These are phyloP conservation scores for Septoria petroselini DNA, from an alignment of 2,329 filamentous ascomycete species.

Conservation along the genomic window DNA sequence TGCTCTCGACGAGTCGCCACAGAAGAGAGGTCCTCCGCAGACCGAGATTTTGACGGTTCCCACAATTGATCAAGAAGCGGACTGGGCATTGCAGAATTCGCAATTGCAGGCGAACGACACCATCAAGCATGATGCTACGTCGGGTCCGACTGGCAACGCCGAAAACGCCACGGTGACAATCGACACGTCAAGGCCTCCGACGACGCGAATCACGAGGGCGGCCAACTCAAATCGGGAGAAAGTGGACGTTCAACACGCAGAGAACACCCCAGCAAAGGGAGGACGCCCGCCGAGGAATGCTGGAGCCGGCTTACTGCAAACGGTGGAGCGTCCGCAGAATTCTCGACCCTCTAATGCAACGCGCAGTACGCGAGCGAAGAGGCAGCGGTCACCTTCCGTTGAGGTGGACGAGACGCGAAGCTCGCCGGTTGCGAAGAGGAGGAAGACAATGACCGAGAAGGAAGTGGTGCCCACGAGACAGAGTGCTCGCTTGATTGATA, in stretches of 20 bases:
- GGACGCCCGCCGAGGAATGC: too few relatives aligned
- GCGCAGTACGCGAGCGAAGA: background rate
- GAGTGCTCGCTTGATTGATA: conserved; percentile 8
- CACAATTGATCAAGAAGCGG: background rate
- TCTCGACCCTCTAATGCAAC: background rate
- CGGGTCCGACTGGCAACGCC: too few relatives aligned
- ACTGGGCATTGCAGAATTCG: conserved; percentile 7
- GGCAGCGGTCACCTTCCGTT: background rate
- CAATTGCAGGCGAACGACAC: background rate
- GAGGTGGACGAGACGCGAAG: background rate
- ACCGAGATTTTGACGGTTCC: background rate
- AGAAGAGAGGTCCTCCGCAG: background rate
- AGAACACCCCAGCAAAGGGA: too few relatives aligned
- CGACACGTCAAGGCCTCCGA: background rate
- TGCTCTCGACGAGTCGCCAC: conserved; percentile 2
- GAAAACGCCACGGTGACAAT: too few relatives aligned
- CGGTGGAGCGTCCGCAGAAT: too few relatives aligned
- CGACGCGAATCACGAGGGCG: background rate
- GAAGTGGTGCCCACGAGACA: background rate
- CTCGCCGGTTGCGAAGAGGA: conserved; percentile 1
- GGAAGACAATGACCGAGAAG: background rate
- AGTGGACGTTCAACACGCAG: too few relatives aligned
- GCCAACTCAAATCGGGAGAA: background rate
- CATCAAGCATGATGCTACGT: background rate
- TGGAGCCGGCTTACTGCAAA: too few relatives aligned